Conservation (phyloP, 495 filamentous ascomycete species). For the Aspergillus haitiensis region DNA sequence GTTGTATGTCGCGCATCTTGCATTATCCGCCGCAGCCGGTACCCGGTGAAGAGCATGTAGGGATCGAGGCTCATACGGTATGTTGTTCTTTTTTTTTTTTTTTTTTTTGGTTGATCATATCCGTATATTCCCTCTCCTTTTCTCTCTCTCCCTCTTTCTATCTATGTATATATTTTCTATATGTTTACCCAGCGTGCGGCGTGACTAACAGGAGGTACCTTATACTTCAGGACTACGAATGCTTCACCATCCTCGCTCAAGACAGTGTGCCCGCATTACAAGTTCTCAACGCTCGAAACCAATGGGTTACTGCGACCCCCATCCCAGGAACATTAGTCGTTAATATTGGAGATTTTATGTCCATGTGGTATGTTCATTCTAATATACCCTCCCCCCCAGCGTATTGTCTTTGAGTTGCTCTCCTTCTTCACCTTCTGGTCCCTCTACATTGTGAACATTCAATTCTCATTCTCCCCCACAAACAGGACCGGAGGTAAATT, state of each 20-base stretch:
- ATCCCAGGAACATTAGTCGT: constrained; percentile 49
- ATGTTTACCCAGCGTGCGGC: not conserved
- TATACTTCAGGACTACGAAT: constrained; percentile 43
- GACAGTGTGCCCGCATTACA: constrained; percentile 45
- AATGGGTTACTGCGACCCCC: constrained; percentile 48
- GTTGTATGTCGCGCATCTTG: constrained; percentile 43
- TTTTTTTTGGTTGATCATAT: not conserved
- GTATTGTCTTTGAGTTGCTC: no score
- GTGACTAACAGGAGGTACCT: not conserved
- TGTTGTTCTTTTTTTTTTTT: not conserved
- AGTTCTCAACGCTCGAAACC: constrained; percentile 38
- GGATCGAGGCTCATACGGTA: constrained; percentile 49
- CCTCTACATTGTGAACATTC: no score
- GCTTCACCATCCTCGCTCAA: constrained; percentile 45
- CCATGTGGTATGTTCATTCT: constrained; percentile 36
- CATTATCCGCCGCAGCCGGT: constrained; percentile 46
- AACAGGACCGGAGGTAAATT: constrained; percentile 44
- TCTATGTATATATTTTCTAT: not conserved
- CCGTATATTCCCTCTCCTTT: no score
- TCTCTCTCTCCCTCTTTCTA: not conserved
- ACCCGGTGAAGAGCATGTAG: constrained; percentile 35
- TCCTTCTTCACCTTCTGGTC: no score
- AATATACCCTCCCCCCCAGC: no score
- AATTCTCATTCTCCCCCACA: not conserved
- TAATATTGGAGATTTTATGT: constrained; percentile 51